These are phyloP conservation scores for Trichoderma endophyticum DNA, from an alignment of 2,329 filamentous ascomycete genomes.

Conservation along the genomic window DNA sequence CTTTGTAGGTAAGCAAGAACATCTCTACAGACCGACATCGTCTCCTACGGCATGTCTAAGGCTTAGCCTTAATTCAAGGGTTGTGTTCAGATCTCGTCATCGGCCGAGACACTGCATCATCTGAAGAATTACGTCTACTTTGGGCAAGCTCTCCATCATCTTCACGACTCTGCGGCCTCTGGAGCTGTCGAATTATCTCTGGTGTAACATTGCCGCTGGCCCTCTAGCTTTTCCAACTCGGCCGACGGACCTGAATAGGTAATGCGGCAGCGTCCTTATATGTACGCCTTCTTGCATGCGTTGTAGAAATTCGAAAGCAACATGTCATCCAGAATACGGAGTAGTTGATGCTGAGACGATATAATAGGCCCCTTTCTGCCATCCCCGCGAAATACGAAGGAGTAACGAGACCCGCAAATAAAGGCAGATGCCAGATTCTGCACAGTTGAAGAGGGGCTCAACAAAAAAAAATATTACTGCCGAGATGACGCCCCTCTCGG, in stretches of 20 bases:
- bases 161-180: background rate
- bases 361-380: background rate
- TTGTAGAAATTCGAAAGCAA: background rate
- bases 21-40: background rate
- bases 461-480: background rate
- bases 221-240: too few relatives aligned
- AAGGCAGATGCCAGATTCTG: background rate
- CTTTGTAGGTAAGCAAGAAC: background rate
- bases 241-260: background rate
- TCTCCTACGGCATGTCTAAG: background rate
- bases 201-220: background rate
- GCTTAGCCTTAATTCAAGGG: background rate
- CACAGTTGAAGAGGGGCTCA: constrained; percentile 14
- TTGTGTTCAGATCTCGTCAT: background rate
- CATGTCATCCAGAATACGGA: background rate
- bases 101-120: background rate
- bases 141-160: background rate
- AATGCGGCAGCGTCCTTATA: background rate
- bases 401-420: background rate
- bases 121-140: background rate
- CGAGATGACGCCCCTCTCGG: background rate
- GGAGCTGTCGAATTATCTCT: background rate
- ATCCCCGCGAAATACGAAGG: constrained; percentile 3
- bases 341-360: background rate
- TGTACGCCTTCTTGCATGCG: background rate